phyloP scores from a whole-genome alignment of 805 yeast species.

The Saccharomycopsis lassenensis region DNA sequence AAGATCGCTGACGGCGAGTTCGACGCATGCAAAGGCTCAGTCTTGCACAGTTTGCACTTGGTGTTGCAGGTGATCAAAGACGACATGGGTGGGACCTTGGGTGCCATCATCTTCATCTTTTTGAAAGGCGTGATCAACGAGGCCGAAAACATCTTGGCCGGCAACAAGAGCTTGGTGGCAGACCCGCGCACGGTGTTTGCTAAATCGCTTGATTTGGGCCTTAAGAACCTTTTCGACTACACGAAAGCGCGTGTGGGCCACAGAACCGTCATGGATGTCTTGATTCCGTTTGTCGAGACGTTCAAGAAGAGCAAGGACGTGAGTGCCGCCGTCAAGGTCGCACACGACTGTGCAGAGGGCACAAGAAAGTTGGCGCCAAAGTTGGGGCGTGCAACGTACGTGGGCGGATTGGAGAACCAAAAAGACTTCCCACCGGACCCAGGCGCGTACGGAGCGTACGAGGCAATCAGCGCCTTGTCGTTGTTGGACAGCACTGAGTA shows the following conservation, averaged over 20 bases:
- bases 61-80: conserved; percentile 77
- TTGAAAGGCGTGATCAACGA: conserved; percentile 39
- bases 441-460: conserved; percentile 44
- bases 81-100: conserved; percentile 96
- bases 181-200: conserved; percentile 29
- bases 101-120: conserved; percentile 76
- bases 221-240: conserved; percentile 67
- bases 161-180: conserved; percentile 29
- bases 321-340: conserved; percentile 52
- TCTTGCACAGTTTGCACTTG: conserved; percentile 47
- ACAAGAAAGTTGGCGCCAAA: conserved; percentile 70
- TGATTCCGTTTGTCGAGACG: conserved; percentile 73
- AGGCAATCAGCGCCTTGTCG: conserved; percentile 8
- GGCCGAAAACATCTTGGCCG: conserved; percentile 2
- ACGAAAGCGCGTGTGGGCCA: conserved; percentile 86
- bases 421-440: conserved; percentile 64
- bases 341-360: conserved; percentile 61
- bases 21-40: conserved; percentile 30
- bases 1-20: conserved; percentile 5
- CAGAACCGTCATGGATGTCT: conserved; percentile 78
- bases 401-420: conserved; percentile 44
- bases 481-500: no score
- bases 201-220: conserved; percentile 43
- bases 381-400: conserved; percentile 91
- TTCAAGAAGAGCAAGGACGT: conserved; percentile 44